Conservation (phyloP, 2,329 filamentous ascomycete species). For the Penicillium occitanis region DNA sequence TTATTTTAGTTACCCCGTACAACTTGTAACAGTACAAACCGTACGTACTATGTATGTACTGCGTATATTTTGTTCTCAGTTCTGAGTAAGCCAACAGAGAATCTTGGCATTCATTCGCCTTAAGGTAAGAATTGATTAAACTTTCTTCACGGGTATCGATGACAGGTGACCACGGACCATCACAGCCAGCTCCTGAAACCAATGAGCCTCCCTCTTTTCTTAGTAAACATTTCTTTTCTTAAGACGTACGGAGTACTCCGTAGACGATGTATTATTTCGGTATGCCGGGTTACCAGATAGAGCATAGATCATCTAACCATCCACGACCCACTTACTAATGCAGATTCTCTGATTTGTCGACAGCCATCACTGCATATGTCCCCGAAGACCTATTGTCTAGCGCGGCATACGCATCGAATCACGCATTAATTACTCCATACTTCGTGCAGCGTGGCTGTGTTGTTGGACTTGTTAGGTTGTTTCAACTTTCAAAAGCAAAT, state of each 20-base stretch:
- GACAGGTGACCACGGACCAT: neutral
- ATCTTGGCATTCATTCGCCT: neutral
- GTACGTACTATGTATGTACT: neutral
- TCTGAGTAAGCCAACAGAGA: neutral
- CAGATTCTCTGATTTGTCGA: neutral
- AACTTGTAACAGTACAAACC: neutral
- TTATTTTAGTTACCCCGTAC: neutral
- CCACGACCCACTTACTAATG: neutral
- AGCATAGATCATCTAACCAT: neutral
- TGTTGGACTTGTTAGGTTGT: neutral
- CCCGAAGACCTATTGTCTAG: neutral
- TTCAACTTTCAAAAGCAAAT: neutral
- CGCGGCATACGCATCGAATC: neutral
- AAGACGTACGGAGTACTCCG: no score
- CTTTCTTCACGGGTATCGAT: neutral
- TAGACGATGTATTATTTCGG: neutral
- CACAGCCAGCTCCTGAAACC: neutral
- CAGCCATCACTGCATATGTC: neutral
- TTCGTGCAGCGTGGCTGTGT: neutral
- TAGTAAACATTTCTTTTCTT: neutral
- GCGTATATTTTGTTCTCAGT: neutral
- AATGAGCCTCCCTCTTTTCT: neutral
- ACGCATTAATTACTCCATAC: neutral
- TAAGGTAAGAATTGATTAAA: neutral
- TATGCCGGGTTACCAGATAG: neutral